phyloP scores from a whole-genome alignment of 768 basidiomycete genomes.

The Agrocybe praecox region DNA sequence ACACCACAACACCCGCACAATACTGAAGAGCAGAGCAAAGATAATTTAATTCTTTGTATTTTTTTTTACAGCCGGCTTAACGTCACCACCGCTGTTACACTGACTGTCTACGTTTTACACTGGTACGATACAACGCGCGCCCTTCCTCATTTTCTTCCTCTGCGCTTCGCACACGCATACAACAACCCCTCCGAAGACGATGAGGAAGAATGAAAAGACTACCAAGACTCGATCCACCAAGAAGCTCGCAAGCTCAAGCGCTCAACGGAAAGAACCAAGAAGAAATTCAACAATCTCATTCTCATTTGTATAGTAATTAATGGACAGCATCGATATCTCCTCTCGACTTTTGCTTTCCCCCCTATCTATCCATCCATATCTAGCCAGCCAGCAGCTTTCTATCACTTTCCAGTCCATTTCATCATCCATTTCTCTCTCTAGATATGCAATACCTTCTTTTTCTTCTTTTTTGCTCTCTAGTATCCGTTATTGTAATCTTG shows the following conservation, averaged over 20 bases:
- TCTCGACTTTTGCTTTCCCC: not conserved
- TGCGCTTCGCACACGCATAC: too few relatives aligned
- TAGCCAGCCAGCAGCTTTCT: not conserved
- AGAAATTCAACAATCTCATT: not conserved
- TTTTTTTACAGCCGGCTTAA: too few relatives aligned
- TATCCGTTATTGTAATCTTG: not conserved
- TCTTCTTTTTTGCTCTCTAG: not conserved
- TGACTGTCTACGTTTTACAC: too few relatives aligned
- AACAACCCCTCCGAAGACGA: too few relatives aligned
- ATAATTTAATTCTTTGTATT: too few relatives aligned
- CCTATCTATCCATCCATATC: not conserved
- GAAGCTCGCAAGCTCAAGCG: not conserved
- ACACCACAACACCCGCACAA: too few relatives aligned
- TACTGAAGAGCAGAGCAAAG: too few relatives aligned
- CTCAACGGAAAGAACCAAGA: not conserved
- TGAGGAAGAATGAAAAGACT: too few relatives aligned
- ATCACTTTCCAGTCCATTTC: too few relatives aligned
- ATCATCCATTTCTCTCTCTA: not conserved
- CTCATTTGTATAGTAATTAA: not conserved
- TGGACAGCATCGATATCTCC: not conserved
- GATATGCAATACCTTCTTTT: conserved; percentile 1
- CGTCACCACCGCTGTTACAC: too few relatives aligned
- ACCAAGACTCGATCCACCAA: not conserved
- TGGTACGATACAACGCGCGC: too few relatives aligned
- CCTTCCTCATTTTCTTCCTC: too few relatives aligned